Evolutionary conservation across 345 rosid species (phyloP), one percentile per base, ranked within the genome.

Genomic region (Durio zibethinus): DNA sequence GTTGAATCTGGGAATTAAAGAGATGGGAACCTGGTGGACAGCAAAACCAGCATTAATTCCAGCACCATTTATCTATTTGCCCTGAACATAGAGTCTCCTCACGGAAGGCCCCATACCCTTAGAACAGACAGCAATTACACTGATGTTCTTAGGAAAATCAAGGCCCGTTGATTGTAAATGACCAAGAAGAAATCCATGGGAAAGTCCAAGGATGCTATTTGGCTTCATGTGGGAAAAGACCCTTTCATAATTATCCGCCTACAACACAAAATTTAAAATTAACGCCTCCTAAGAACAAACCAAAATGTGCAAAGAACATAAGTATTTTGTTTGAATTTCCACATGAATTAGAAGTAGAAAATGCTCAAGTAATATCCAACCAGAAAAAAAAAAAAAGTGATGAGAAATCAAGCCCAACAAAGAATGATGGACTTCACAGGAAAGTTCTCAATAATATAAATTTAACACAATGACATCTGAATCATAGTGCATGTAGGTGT

Each of bases 41-140:
- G 88, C 96, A 80, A 94, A 91, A 85, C 97, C 89, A 48, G 98
- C 86, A 78, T 94, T 94, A 74, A 93, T 94, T 85, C 98, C 97
- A 65, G 96, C 98, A 83, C 98, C 98, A 76, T 93, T 94, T 38
- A 94, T 79, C 86, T 91, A 95, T 88, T 90, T 93, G 31, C 98
- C 95, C 80, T 93, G 96, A 67, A 94, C 97, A 47, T 94, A 94
- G 63, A 93, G 94, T 74, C 98, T 90, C 81, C 97, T 88, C 43
- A 93, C 95, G 68, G 95, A 94, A 40, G 97, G 97, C 50, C 93
- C 98, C 97, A 93, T 93, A 33, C 92, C 94, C 82, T 93, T 91
- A 36, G 97, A 94, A 42, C 97, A 93, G 3, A 93, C 97, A 74
- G 96, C 94, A 62, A 94, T 87, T 16, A 94, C 97, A 10, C 97